Conservation (phyloP, 176 grass and related monocot genomes). For the Coix lacrymajobi region DNA sequence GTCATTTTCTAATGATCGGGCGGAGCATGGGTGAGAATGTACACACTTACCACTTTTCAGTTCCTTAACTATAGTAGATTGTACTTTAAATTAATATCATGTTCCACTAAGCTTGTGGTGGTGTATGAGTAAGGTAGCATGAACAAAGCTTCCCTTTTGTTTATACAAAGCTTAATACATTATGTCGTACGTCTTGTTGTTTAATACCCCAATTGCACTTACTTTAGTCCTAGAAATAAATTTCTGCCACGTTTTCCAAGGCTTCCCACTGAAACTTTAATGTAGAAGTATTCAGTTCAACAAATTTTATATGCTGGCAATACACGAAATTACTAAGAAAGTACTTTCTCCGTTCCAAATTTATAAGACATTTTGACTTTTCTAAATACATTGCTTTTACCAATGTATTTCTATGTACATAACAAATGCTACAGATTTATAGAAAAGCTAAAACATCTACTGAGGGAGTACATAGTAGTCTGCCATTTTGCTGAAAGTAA, state of each 20-base stretch:
- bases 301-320: background rate
- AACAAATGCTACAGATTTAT: too few species aligned
- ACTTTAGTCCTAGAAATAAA: background rate
- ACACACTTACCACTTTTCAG: background rate
- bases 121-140: conserved; percentile 15
- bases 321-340: background rate
- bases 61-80: background rate
- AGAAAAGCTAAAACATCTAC: too few species aligned
- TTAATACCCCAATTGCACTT: background rate
- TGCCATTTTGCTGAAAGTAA: background rate
- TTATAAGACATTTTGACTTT: too few species aligned
- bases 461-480: background rate
- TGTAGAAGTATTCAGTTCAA: background rate
- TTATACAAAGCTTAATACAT: background rate
- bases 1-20: background rate
- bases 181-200: background rate
- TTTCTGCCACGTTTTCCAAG: background rate
- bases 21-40: background rate
- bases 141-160: background rate
- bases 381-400: too few species aligned
- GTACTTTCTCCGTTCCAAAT: too few species aligned
- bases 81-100: background rate
- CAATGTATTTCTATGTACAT: too few species aligned
- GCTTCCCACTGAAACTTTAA: background rate
- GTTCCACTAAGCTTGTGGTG: conserved; percentile 1